These are phyloP conservation scores for Podosphaera leucotricha DNA, from an alignment of 2,329 filamentous ascomycete genomes.

Conservation along the genomic window DNA sequence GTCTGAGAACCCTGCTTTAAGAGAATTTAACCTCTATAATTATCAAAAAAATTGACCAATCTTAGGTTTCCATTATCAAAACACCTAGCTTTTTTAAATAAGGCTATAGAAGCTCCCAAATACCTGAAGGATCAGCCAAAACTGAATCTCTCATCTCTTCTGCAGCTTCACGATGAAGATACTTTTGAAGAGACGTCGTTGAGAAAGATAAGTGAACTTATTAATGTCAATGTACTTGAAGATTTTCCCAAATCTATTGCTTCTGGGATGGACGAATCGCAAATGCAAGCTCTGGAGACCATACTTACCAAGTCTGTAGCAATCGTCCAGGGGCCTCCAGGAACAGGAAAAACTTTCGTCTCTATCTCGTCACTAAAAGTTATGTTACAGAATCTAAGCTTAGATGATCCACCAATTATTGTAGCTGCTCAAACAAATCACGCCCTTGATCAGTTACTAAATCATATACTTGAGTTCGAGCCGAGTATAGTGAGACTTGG, in stretches of 20 bases:
- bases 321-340: constrained; percentile 60
- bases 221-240: constrained; percentile 28
- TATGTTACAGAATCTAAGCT: constrained; percentile 33
- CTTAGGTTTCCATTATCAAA: constrained; percentile 33
- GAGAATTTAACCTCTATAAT: neutral
- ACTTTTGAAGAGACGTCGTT: constrained; percentile 3
- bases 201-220: constrained; percentile 13
- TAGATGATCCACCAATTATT: constrained; percentile 42
- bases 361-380: constrained; percentile 48
- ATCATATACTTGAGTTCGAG: constrained; percentile 24
- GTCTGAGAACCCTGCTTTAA: constrained; percentile 3
- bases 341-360: constrained; percentile 60
- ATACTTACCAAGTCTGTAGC: constrained; percentile 52
- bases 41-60: constrained; percentile 2
- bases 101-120: constrained; percentile 23
- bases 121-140: constrained; percentile 27
- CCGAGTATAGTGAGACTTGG: constrained; percentile 35
- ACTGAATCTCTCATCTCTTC: constrained; percentile 24
- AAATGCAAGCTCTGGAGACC: constrained; percentile 40
- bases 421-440: constrained; percentile 79
- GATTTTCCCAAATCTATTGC: constrained; percentile 25
- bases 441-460: constrained; percentile 60
- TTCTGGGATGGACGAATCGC: constrained; percentile 41
- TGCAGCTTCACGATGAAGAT: neutral
- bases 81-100: constrained; percentile 29